Base-by-base conservation (phyloP, 345 rosid species). In the Combretum micranthum region DNA sequence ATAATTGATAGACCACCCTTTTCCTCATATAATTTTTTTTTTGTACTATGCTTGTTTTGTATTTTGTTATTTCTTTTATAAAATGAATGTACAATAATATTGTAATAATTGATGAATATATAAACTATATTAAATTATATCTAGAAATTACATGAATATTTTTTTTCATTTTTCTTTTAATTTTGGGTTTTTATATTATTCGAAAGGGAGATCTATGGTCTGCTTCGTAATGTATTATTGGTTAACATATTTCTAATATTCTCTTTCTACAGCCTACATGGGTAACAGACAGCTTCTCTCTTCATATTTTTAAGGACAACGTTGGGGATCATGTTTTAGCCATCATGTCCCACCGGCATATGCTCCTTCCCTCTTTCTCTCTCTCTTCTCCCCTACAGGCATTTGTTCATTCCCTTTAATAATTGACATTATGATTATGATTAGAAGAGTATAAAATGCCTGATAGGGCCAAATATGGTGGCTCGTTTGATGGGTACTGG, bases 341-440 rank as follows among this genome's bases (percentile, higher is more conserved):
- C 52, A 23, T 14, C 60, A 62, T 4, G 39, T 55, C 73, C 73
- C 70, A 63, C 76, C 56, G 44, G 42, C 57, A 53, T 37, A 61
- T 52, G 63, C 53, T 61, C 48, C n/a, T 69, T 15, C 19, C 22
- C 20, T 49, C 42, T 42, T 44, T 17, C 42, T 42, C 43, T 52
- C n/a, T 45, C 22, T 52, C 20, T 42, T 42, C 43, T 53, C 18
- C 45, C 48, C 11, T 61, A 57, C 1, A 20, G 26, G 16, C 14
- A 56, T 22, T 64, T 48, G 37, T 49, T 44, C 50, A 21, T 64
- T 50, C 58, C 58, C 50, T 48, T n/a, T 15, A 49, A 52, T 60
- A 39, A 54, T 63, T 62, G 61, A 39, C 55, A 61, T 50, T 42
- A 39, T 20, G 57, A 52, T 63, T 19, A 18, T 20, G 45, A 55